A percentile compares a stretch with the other conserved stretches of the same genome.
phyloP scores from a whole-genome alignment of 345 rosid genomes.

The Crucihimalaya himalaica region DNA sequence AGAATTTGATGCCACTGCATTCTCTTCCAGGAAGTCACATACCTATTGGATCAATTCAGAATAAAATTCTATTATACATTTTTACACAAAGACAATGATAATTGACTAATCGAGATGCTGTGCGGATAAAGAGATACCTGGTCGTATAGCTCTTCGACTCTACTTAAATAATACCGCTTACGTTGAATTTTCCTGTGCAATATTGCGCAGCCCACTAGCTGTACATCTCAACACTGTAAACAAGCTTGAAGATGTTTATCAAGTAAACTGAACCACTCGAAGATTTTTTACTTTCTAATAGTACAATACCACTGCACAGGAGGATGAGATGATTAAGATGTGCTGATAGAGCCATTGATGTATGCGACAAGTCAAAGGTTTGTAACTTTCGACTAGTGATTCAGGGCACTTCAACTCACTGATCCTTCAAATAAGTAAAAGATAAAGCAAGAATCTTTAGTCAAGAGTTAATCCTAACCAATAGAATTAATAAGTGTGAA shows the following conservation, averaged over 20 bases:
- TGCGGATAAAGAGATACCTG: conserved; percentile 50
- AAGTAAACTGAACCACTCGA: conserved; percentile 44
- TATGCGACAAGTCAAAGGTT: conserved; percentile 61
- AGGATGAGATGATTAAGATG: conserved; percentile 44
- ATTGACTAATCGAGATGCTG: neutral
- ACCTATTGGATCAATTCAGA: conserved; percentile 49
- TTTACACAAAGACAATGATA: conserved; percentile 10
- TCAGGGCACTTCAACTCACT: conserved; percentile 84
- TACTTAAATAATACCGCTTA: conserved; percentile 47
- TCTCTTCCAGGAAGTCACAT: conserved; percentile 88
- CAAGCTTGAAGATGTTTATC: conserved; percentile 52
- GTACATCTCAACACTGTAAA: conserved; percentile 60
- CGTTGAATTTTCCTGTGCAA: conserved; percentile 49
- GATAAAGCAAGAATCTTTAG: neutral
- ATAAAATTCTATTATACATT: neutral
- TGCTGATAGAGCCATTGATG: conserved; percentile 62
- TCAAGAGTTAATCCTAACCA: neutral
- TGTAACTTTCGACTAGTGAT: conserved; percentile 54
- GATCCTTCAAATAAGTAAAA: conserved; percentile 43
- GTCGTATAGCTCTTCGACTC: conserved; percentile 69
- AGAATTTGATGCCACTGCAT: conserved; percentile 60
- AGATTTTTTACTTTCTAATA: conserved; percentile 35
- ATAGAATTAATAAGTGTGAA: neutral
- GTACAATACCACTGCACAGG: conserved; percentile 58
- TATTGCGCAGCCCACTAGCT: conserved; percentile 57